Base-by-base conservation (phyloP, 1,284 basidiomycete genomes). In the Pulveroboletus sp. region DNA sequence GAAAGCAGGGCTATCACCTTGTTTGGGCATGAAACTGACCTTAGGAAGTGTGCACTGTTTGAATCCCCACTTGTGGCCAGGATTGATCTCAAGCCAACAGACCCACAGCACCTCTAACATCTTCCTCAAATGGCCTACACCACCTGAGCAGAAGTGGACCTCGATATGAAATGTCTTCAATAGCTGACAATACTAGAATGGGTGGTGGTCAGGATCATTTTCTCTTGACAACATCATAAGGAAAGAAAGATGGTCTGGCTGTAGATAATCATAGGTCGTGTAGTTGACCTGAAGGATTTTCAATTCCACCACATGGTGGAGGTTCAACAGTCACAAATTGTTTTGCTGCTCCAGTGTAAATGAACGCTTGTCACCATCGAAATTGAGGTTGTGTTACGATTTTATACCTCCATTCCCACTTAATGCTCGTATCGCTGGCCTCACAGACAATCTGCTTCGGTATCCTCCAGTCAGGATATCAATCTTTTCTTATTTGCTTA, bases 211-310 rank as follows among this genome's bases (percentile, higher is more conserved):
- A 1, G 50, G 28, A 9, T 56, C 59, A 28, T 63, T 60, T 24
- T 75, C 69, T 22, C 58, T 60, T 9, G 71, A 62, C 2, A 64
- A 55, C 2, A 75, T 58, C 72, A 80, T 77, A 25, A 80, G 56
- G 8, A 67, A 43, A 26, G 22, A 43, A 5, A 71, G 68, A 2
- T 66, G 64, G 2, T 60, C 46, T 1, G 73, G 70, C 48, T 75
- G 77, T 44, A 80, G 57, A 2, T 62, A 66, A 12, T 56, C 36
- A 4, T 56, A 56, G 14, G 14, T 46, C 0, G 38, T 53, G 38
- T 39, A 39, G 38, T 39, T 39, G 38, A 39, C 22, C 11, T 7
- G 38, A 39, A 39, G 20, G 11, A 39, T 20, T 22, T 39, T 39
- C 10, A 20, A 39, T 39, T 39, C 38, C 20, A 39, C 36, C 36